Evolutionary conservation across 805 yeast species (phyloP).

Genomic region (Clavispora santaluciae): DNA sequence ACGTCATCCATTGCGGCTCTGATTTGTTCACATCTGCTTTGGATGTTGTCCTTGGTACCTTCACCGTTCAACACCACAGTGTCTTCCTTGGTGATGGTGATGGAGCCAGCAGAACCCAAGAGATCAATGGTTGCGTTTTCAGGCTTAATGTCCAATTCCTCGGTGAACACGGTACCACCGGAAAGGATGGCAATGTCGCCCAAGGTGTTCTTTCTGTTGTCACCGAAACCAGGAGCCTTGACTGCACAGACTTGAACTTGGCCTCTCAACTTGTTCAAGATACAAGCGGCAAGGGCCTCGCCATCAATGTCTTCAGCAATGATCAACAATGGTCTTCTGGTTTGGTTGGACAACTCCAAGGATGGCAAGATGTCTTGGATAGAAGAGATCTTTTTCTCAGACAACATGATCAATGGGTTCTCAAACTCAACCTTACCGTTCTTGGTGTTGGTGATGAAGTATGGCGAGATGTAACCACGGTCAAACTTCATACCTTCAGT

Average conservation of each 20-base stretch:
- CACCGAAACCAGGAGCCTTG: constrained; percentile 99
- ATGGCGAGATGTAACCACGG: constrained; percentile 95
- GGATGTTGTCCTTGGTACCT: constrained; percentile 76
- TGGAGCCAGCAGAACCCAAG: constrained; percentile 86
- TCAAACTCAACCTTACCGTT: constrained; percentile 91
- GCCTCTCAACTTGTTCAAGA: constrained; percentile 94
- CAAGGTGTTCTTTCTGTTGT: constrained; percentile 92
- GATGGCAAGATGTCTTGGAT: constrained; percentile 91
- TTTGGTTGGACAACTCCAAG: constrained; percentile 85
- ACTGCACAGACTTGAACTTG: constrained; percentile 97
- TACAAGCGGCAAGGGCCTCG: constrained; percentile 97
- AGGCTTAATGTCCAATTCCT: constrained; percentile 92
- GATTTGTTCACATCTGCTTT: constrained; percentile 90
- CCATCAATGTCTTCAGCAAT: constrained; percentile 96
- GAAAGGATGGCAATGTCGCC: constrained; percentile 94
- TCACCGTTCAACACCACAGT: constrained; percentile 91
- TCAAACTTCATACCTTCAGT: constrained; percentile 98
- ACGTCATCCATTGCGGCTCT: constrained; percentile 72
- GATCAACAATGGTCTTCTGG: constrained; percentile 88
- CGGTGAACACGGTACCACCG: constrained; percentile 89
- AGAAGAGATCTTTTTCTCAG: constrained; percentile 89
- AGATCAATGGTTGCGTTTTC: constrained; percentile 88
- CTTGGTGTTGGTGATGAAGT: constrained; percentile 92
- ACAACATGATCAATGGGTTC: constrained; percentile 81
- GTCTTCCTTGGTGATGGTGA: constrained; percentile 92